A percentile compares a stretch with the other conserved stretches of the same genome.
phyloP scores from a whole-genome alignment of 2,329 filamentous ascomycete genomes.

The Alternaria sp. region DNA sequence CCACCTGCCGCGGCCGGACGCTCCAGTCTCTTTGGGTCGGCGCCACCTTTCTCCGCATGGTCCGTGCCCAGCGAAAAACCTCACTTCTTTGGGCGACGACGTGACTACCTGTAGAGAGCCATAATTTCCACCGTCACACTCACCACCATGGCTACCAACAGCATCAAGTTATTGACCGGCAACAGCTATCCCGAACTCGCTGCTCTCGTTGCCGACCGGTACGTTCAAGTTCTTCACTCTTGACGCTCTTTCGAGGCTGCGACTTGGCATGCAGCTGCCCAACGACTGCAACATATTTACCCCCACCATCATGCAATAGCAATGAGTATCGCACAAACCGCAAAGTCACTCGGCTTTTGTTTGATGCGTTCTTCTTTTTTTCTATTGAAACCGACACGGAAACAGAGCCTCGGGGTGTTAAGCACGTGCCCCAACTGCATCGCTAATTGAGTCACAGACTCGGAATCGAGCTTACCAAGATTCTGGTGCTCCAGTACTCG shows the following conservation, averaged over 20 bases:
- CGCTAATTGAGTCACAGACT: slow-evolving; percentile 59
- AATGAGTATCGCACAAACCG: not conserved
- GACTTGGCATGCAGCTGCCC: slow-evolving; percentile 18
- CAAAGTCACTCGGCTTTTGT: not conserved
- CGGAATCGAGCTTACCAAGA: slow-evolving; percentile 79
- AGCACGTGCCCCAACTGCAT: slow-evolving; percentile 1
- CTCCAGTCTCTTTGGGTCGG: slow-evolving; percentile 11
- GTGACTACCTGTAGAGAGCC: slow-evolving; percentile 24
- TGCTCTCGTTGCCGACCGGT: slow-evolving; percentile 72
- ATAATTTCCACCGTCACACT: slow-evolving; percentile 17
- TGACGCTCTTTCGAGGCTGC: slow-evolving; percentile 1
- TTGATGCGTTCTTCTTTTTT: not conserved
- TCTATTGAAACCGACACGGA: not conserved
- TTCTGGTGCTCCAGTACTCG: slow-evolving; percentile 82
- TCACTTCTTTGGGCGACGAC: slow-evolving; percentile 19
- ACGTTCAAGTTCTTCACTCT: slow-evolving; percentile 34
- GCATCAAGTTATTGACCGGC: slow-evolving; percentile 76
- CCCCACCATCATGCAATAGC: not conserved
- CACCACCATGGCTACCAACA: slow-evolving; percentile 70
- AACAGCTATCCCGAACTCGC: slow-evolving; percentile 77
- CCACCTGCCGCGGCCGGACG: slow-evolving; percentile 3
- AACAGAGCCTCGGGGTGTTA: not conserved
- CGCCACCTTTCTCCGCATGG: slow-evolving; percentile 28
- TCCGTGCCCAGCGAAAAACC: slow-evolving; percentile 32
- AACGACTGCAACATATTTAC: not conserved